A percentile compares a stretch with the other conserved stretches of the same genome.
Evolutionary conservation across 2,329 filamentous ascomycete species (phyloP).

Genomic region (Lasiodiplodia sp.): DNA sequence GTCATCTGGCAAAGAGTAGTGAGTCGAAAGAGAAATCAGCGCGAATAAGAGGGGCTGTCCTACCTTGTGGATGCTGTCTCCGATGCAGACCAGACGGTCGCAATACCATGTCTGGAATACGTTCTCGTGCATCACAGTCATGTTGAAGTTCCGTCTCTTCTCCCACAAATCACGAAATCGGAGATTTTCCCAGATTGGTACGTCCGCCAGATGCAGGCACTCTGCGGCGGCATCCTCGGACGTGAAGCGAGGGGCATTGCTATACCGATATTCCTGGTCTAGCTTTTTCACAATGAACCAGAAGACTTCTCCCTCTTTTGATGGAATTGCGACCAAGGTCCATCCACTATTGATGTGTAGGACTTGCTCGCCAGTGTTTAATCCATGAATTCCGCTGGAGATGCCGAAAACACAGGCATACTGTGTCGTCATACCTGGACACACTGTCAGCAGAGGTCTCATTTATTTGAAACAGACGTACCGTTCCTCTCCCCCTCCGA

Average conservation of each 20-base stretch:
- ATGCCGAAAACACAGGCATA: conserved; percentile 11
- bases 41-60: neutral
- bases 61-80: conserved; percentile 54
- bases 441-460: neutral
- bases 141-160: conserved; percentile 32
- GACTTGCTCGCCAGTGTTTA: conserved; percentile 24
- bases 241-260: conserved; percentile 40
- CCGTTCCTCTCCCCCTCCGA: conserved; percentile 8
- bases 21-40: neutral
- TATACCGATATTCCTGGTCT: conserved; percentile 34
- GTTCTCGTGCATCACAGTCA: conserved; percentile 47
- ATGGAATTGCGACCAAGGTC: conserved; percentile 32
- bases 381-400: neutral
- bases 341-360: conserved; percentile 30
- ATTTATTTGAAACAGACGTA: conserved; percentile 16
- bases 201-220: conserved; percentile 37
- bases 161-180: conserved; percentile 47
- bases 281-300: conserved; percentile 39
- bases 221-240: conserved; percentile 41
- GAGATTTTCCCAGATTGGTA: conserved; percentile 38
- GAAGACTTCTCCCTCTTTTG: conserved; percentile 35
- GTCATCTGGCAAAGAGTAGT: neutral
- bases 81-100: conserved; percentile 48
- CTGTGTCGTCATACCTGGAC: neutral
- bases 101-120: conserved; percentile 50